Evolutionary conservation across 371 early-diverging fungal species (phyloP).

Genomic region (Apophysomyces variabilis): DNA sequence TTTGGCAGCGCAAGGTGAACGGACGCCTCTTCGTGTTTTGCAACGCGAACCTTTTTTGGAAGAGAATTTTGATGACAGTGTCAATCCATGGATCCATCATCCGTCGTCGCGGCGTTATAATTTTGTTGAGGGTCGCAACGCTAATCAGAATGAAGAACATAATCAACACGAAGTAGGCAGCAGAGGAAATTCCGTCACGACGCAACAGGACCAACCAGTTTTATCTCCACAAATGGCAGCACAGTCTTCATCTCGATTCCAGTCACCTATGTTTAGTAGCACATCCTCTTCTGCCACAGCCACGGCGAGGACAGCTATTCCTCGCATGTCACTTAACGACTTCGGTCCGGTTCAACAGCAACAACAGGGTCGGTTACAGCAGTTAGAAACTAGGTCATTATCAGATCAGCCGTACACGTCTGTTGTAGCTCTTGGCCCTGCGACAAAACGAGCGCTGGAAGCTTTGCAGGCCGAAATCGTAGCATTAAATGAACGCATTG

Average conservation of each 20-base stretch:
- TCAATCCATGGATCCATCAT: slow-evolving; percentile 45
- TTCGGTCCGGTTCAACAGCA: slow-evolving; percentile 6
- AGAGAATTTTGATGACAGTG: slow-evolving; percentile 34
- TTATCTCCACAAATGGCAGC: background rate
- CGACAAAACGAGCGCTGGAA: slow-evolving; percentile 47
- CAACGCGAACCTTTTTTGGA: slow-evolving; percentile 20
- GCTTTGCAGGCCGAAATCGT: slow-evolving; percentile 46
- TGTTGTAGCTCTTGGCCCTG: slow-evolving; percentile 39
- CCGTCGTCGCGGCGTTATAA: slow-evolving; percentile 25
- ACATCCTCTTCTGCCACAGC: slow-evolving; percentile 40
- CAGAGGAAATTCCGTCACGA: background rate
- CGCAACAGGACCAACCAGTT: background rate
- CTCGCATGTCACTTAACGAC: slow-evolving; percentile 5
- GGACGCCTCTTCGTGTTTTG: slow-evolving; percentile 6
- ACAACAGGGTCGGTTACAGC: background rate
- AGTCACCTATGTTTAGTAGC: slow-evolving; percentile 10
- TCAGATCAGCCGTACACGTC: slow-evolving; percentile 25
- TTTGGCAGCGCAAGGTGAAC: background rate
- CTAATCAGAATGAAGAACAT: slow-evolving; percentile 13
- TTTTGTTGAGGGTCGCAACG: slow-evolving; percentile 18
- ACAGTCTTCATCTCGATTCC: slow-evolving; percentile 6
- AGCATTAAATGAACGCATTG: slow-evolving; percentile 49
- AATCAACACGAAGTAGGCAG: slow-evolving; percentile 9
- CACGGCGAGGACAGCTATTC: slow-evolving; percentile 18
- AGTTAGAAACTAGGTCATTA: background rate